These are phyloP conservation scores for Dactylonectria macrodidyma DNA, from an alignment of 2,329 filamentous ascomycete genomes.

Conservation along the genomic window DNA sequence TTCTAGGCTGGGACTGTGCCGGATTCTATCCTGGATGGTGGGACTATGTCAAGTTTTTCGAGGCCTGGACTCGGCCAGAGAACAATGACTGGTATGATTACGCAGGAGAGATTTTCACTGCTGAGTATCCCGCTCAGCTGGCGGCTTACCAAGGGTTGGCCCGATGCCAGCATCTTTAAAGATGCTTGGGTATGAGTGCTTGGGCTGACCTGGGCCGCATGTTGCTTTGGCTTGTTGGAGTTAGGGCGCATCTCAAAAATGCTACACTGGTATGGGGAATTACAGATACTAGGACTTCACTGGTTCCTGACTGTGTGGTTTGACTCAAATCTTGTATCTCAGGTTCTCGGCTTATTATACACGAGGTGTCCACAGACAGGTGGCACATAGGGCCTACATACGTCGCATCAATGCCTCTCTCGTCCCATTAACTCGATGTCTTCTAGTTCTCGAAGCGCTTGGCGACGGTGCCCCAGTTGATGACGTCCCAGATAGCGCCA, in stretches of 20 bases:
- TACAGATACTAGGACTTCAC: not conserved
- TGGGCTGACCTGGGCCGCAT: not conserved
- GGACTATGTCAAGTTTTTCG: constrained; percentile 55
- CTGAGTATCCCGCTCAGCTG: constrained; percentile 44
- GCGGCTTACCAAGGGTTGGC: constrained; percentile 51
- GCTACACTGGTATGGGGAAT: not conserved
- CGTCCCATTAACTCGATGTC: not conserved
- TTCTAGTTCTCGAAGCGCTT: constrained; percentile 75
- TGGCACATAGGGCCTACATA: constrained; percentile 5
- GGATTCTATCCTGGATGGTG: constrained; percentile 54
- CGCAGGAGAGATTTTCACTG: constrained; percentile 47
- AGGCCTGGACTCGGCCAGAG: constrained; percentile 44
- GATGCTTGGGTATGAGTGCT: not conserved
- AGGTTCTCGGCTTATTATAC: constrained; percentile 38
- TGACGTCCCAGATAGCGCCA: constrained; percentile 91
- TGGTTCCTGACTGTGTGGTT: constrained; percentile 29
- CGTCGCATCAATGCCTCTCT: constrained; percentile 6
- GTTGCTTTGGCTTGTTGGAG: not conserved
- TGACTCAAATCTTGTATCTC: constrained; percentile 31
- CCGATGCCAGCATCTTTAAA: constrained; percentile 47
- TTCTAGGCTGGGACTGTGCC: constrained; percentile 51
- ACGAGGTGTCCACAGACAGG: constrained; percentile 37
- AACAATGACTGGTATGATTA: constrained; percentile 53
- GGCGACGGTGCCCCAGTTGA: constrained; percentile 95
- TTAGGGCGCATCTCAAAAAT: not conserved